Evolutionary conservation across 1,284 basidiomycete species (phyloP).

Genomic region (Ustilago loliicola): DNA sequence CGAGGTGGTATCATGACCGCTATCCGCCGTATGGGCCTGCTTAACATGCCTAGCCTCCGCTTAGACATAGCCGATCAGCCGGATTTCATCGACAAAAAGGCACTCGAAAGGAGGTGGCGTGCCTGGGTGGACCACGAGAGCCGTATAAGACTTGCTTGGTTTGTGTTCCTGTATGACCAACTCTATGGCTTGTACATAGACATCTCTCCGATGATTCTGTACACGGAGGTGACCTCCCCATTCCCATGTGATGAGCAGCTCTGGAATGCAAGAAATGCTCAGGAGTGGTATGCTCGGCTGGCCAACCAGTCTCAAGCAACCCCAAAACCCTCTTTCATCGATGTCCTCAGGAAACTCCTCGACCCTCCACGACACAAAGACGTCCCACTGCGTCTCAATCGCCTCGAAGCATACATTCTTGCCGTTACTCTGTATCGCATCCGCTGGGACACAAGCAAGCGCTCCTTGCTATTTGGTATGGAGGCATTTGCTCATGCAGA

Average conservation of each 20-base stretch:
- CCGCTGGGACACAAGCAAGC: constrained; percentile 25
- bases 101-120: constrained; percentile 14
- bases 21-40: constrained; percentile 21
- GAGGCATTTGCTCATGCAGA: constrained; percentile 14
- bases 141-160: constrained; percentile 24
- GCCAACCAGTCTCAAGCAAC: background rate
- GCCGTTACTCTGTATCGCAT: constrained; percentile 31
- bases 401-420: constrained; percentile 28
- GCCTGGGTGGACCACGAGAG: constrained; percentile 22
- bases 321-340: constrained; percentile 10
- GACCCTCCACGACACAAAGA: constrained; percentile 22
- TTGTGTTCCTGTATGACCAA: constrained; percentile 32
- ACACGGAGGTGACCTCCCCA: constrained; percentile 17
- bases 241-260: constrained; percentile 28
- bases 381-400: constrained; percentile 16
- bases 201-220: constrained; percentile 27
- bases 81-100: constrained; percentile 4
- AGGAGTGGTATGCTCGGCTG: constrained; percentile 13
- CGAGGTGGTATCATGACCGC: constrained; percentile 30
- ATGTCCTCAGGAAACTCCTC: constrained; percentile 17
- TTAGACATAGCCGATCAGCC: background rate
- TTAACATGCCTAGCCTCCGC: constrained; percentile 10
- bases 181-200: constrained; percentile 25
- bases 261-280: constrained; percentile 19
- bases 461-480: constrained; percentile 14